phyloP scores from a whole-genome alignment of 176 grass and related monocot genomes.

The Elymus sibiricus region DNA sequence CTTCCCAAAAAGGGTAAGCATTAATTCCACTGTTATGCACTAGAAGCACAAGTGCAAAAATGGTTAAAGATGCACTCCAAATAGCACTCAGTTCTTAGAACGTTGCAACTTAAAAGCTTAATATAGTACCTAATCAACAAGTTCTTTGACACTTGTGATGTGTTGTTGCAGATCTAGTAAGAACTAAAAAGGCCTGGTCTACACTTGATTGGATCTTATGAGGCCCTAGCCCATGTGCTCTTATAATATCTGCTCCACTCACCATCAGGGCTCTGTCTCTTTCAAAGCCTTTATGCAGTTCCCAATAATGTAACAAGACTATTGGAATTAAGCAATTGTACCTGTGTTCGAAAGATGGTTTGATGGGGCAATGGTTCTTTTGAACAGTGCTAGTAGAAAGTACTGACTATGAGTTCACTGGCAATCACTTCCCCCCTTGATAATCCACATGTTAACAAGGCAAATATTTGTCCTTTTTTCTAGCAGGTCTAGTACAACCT shows the following conservation, averaged over 20 bases:
- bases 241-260: conserved; percentile 24
- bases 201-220: conserved; percentile 17
- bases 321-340: neutral
- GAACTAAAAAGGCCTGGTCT: neutral
- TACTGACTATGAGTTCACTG: neutral
- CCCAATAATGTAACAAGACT: neutral
- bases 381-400: neutral
- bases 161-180: neutral
- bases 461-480: conserved; percentile 5
- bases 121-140: neutral
- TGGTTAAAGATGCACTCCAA: neutral
- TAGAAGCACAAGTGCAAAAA: neutral
- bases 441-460: neutral
- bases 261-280: conserved; percentile 1
- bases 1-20: neutral
- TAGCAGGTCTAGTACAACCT: conserved; percentile 28
- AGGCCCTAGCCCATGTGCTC: conserved; percentile 5
- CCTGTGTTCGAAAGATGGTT: neutral
- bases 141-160: neutral
- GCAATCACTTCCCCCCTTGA: neutral
- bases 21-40: neutral
- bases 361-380: neutral
- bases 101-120: neutral
- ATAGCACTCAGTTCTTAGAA: neutral
- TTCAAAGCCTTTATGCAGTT: conserved; percentile 13